A percentile compares a stretch with the other conserved stretches of the same genome.
phyloP scores from a whole-genome alignment of 345 rosid genomes.

The Eucalyptus pauciflora region DNA sequence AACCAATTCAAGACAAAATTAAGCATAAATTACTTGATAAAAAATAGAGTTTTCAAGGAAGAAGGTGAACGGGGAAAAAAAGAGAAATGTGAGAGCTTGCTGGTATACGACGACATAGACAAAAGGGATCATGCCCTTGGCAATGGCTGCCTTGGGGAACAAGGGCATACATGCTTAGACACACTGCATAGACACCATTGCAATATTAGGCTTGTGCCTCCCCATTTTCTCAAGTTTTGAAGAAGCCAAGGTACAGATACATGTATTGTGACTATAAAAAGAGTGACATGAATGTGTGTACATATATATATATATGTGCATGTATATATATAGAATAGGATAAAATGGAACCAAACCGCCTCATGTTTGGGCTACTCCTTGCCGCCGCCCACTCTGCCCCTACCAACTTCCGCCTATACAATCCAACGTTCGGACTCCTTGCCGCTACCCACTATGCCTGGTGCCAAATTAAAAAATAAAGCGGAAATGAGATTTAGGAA shows the following conservation, averaged over 20 bases:
- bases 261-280: background rate
- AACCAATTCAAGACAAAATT: background rate
- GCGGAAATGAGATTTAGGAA: no score
- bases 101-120: constrained; percentile 54
- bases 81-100: constrained; percentile 58
- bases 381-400: no score
- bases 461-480: no score
- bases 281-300: background rate
- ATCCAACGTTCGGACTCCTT: no score
- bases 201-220: constrained; percentile 36
- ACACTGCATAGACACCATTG: constrained; percentile 45
- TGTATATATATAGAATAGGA: no score
- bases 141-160: constrained; percentile 61
- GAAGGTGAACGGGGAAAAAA: constrained; percentile 55
- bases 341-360: no score
- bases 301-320: background rate
- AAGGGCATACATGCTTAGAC: constrained; percentile 68
- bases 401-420: no score
- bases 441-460: no score
- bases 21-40: background rate
- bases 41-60: constrained; percentile 50
- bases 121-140: constrained; percentile 65
- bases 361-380: no score
- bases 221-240: background rate
- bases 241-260: background rate